Conservation (phyloP, 345 rosid species). For the Heritiera fomes region DNA sequence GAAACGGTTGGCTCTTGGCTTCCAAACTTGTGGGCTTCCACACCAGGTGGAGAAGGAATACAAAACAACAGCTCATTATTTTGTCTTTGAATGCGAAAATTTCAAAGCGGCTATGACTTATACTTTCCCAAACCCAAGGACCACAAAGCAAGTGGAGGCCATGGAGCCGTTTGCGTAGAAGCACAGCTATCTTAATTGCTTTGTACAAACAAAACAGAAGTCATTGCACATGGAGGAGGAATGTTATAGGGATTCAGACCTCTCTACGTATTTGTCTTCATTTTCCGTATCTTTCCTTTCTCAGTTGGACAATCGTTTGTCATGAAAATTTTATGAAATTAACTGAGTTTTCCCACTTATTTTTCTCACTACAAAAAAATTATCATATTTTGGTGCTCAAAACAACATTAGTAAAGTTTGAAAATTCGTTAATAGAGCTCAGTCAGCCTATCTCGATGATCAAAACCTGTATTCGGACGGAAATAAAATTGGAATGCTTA, state of each 20-base stretch:
- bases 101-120: background rate
- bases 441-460: no score
- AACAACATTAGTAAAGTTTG: no score
- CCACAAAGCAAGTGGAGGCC: background rate
- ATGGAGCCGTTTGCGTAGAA: background rate
- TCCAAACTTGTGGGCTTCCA: slow-evolving; percentile 19
- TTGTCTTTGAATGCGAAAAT: background rate
- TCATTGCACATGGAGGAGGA: background rate
- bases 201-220: background rate
- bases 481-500: no score
- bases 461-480: no score
- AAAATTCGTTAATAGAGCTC: no score
- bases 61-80: background rate
- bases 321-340: no score
- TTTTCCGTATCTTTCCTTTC: background rate
- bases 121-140: background rate
- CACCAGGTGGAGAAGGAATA: background rate
- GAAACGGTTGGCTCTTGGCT: background rate
- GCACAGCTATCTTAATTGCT: background rate
- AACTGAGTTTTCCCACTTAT: background rate
- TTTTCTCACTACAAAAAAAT: no score
- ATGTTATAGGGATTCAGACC: background rate
- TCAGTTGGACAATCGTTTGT: background rate
- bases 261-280: background rate
- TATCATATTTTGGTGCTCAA: no score